Conservation (phyloP, 306 rosid species). For the Rubus idaeus region DNA sequence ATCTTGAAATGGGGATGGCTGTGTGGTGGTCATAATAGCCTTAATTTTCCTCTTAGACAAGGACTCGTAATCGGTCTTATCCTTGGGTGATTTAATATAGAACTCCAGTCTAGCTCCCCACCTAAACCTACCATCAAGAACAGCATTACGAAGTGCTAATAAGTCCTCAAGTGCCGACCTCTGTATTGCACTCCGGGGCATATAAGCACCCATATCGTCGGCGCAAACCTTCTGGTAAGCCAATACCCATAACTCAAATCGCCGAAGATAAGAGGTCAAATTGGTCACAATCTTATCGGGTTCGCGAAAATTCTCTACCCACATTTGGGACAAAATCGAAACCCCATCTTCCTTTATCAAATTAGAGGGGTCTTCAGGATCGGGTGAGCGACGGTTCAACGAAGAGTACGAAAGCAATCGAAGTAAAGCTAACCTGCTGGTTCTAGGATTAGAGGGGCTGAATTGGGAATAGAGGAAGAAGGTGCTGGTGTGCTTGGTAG, state of each 20-base stretch:
- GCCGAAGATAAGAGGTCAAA: slow-evolving; percentile 64
- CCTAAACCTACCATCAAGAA: slow-evolving; percentile 69
- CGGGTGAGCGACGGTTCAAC: slow-evolving; percentile 41
- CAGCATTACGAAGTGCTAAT: slow-evolving; percentile 78
- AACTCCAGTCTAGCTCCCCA: slow-evolving; percentile 86
- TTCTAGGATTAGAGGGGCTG: slow-evolving; percentile 1
- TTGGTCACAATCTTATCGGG: slow-evolving; percentile 56
- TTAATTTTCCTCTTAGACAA: slow-evolving; percentile 77
- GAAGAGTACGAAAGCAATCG: slow-evolving; percentile 41
- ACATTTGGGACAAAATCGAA: slow-evolving; percentile 61
- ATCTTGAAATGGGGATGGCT: slow-evolving; percentile 84
- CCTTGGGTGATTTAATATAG: slow-evolving; percentile 62
- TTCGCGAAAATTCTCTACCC: slow-evolving; percentile 81
- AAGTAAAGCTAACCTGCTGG: slow-evolving; percentile 24
- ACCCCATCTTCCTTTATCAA: slow-evolving; percentile 74
- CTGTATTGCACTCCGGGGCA: slow-evolving; percentile 57
- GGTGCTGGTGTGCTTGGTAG: slow-evolving; percentile 16
- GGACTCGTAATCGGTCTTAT: slow-evolving; percentile 69
- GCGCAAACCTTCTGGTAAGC: slow-evolving; percentile 86
- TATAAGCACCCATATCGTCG: slow-evolving; percentile 80
- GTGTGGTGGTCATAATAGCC: slow-evolving; percentile 69
- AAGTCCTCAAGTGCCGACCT: slow-evolving; percentile 66
- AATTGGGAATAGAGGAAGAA: slow-evolving; percentile 22
- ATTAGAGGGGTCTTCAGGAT: slow-evolving; percentile 65
- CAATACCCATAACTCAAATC: slow-evolving; percentile 83